These are phyloP conservation scores for Inonotus hispidus DNA, from an alignment of 1,284 basidiomycete genomes.

Conservation along the genomic window DNA sequence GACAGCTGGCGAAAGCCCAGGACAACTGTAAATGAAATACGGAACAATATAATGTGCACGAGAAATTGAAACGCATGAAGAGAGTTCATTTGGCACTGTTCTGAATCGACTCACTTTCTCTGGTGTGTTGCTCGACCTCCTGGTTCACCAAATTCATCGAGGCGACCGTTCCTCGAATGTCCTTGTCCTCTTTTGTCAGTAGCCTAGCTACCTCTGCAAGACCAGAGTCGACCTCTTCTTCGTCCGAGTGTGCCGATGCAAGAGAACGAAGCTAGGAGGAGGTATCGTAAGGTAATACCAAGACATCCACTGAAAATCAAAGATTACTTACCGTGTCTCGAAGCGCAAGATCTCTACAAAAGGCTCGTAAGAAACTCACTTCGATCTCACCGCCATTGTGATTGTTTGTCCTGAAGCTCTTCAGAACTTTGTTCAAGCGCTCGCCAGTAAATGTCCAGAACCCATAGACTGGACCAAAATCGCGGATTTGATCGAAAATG, in stretches of 20 bases:
- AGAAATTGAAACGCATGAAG: background rate
- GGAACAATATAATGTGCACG: background rate
- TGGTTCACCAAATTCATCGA: background rate
- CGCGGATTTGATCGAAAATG: constrained; percentile 16
- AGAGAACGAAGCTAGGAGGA: background rate
- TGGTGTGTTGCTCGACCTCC: constrained; percentile 2
- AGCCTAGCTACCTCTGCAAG: background rate
- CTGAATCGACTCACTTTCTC: background rate
- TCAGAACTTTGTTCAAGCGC: constrained; percentile 20
- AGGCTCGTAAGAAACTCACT: constrained; percentile 7
- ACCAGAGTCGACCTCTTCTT: background rate
- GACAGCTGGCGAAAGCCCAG: background rate
- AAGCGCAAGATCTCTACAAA: background rate
- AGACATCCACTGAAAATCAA: background rate
- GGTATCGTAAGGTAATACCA: background rate
- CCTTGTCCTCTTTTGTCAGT: background rate
- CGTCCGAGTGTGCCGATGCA: background rate
- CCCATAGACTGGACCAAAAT: constrained; percentile 20
- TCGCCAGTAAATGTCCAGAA: constrained; percentile 21
- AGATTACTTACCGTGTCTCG: constrained; percentile 2
- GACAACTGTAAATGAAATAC: background rate
- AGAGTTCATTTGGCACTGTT: too few species aligned
- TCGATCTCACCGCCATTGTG: constrained; percentile 18
- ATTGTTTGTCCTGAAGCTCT: constrained; percentile 18
- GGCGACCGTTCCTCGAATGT: constrained; percentile 1